Base-by-base conservation (phyloP, 2,329 filamentous ascomycete species). In the Neurospora crassa region DNA sequence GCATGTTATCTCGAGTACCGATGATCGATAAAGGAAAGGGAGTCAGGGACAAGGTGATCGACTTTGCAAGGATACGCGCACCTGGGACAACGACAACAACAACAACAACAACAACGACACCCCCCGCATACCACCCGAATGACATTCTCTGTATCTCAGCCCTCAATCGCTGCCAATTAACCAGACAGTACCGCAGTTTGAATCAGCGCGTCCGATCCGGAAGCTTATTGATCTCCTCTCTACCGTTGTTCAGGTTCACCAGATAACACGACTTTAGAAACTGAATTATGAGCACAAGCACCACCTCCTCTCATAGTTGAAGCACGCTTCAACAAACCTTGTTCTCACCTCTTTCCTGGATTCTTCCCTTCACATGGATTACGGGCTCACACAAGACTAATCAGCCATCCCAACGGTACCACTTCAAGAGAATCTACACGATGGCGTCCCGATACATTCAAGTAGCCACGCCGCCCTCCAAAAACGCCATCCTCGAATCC, bases 381-480 rank as follows among this genome's bases (percentile, higher is more conserved):
- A 47, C n/a, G 6, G 45, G n/a, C 45, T 47, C 45, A 47, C 45
- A 24, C 45, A 47, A 20, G n/a, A 47, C 12, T 14, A 42, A 16
- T 42, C 11, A 40, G 40, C 40, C 40, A 40, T 40, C 10, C 40
- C 40, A 14, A 18, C 14, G 41, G 41, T 42, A 42, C 41, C 14
- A 42, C 41, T 42, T 5, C 5, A 42, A 42, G 41, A 42, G 2
- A 42, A 18, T 42, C 20, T 77, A 72, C 40, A 68, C n/a, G 20
- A 72, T 72, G 69, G 34, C 67, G 43, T 72, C 71, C 37, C 71
- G 69, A 68, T 63, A 70, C 24, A 68, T 63, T 14, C 37, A 12
- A n/a, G 2, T 63, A 59, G 29, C 14, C 37, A 70, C 29, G 40
- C 63, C 63, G n/a, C 63, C 71, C 45, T 72, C 71, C 11, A 63